Conservation (phyloP, 495 filamentous ascomycete species). For the Melanomma pulvis-pyrius region DNA sequence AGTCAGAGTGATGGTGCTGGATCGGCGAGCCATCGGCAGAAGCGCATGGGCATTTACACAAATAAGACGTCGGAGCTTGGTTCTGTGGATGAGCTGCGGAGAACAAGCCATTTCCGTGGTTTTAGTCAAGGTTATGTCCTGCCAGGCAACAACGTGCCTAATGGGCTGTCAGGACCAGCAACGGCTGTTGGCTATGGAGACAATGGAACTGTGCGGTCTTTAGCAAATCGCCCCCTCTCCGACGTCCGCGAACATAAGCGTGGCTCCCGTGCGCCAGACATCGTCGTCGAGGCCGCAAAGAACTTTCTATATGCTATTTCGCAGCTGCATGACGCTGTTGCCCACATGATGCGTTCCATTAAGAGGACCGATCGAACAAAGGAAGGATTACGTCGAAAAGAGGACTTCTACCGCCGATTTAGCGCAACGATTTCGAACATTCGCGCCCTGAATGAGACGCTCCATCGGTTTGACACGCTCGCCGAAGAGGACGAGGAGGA, state of each 20-base stretch:
- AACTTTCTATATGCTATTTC: conserved; percentile 85
- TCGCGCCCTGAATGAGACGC: conserved; percentile 66
- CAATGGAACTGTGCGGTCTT: conserved; percentile 62
- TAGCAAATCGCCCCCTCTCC: conserved; percentile 72
- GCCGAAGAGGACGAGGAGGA: conserved; percentile 51
- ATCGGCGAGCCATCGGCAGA: conserved; percentile 61
- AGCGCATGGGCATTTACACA: conserved; percentile 84
- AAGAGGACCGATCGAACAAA: conserved; percentile 50
- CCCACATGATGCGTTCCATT: conserved; percentile 58
- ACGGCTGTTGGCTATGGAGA: conserved; percentile 33
- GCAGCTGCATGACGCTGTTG: conserved; percentile 74
- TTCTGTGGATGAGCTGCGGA: conserved; percentile 74
- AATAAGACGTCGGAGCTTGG: conserved; percentile 73
- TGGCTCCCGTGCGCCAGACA: conserved; percentile 59
- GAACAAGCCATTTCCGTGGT: conserved; percentile 79
- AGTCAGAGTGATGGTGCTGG: conserved; percentile 89
- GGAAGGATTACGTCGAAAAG: conserved; percentile 62
- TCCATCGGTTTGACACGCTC: conserved; percentile 64
- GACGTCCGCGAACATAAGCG: conserved; percentile 57
- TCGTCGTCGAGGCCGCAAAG: conserved; percentile 77
- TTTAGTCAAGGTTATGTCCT: conserved; percentile 55
- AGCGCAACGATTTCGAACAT: conserved; percentile 74
- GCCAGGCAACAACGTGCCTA: conserved; percentile 7
- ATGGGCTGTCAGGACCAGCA: conserved; percentile 32
- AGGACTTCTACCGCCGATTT: conserved; percentile 75